Evolutionary conservation across 2,329 filamentous ascomycete species (phyloP), one percentile per base, ranked within the genome.

Genomic region (Madurella mycetomatis): DNA sequence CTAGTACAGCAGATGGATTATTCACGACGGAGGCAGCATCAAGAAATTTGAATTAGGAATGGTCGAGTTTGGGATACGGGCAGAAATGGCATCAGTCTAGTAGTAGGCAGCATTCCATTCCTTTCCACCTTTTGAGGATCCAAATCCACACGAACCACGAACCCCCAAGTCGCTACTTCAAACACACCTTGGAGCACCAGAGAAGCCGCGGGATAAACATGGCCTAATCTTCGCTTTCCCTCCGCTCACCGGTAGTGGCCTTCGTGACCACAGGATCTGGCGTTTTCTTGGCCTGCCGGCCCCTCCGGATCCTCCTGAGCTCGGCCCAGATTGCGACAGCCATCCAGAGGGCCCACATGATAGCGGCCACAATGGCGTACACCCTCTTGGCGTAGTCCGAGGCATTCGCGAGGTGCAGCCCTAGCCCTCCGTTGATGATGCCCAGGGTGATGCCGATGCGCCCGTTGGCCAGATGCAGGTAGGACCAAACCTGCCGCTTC

Each of bases 351-450:
- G 65, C 46, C 60, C 71, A 71, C 39, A 73, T 62, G 40, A 75
- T 31, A 12, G 53, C 71, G 1, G 73, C 71, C 1, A 76, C 66
- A 31, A 72, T 66, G 18, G 65, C 62, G 54, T 77, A 77, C 9
- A 69, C 71, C 1, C 65, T 61, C 59, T 70, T 69, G 47, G 64
- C 41, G 2, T 59, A 53, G 16, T 48, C 46, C 0, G 61, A 30
- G 0, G 70, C 70, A 15, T 58, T 55, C 9, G 74, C 68, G 3
- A 76, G 61, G n/a, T 64, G 60, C 32, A 78, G 61, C 1, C 75
- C 75, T 1, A 77, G 64, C 0, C 73, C 74, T 2, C 75, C 75
- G 60, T 76, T 75, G 54, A 76, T 63, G 49, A 77, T 74, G 19
- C 75, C 75, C 0, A 76, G 62, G 0, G 70, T 66, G 16, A 77